These are phyloP conservation scores for Grammothele lineata DNA, from an alignment of 768 basidiomycete genomes.

Conservation along the genomic window DNA sequence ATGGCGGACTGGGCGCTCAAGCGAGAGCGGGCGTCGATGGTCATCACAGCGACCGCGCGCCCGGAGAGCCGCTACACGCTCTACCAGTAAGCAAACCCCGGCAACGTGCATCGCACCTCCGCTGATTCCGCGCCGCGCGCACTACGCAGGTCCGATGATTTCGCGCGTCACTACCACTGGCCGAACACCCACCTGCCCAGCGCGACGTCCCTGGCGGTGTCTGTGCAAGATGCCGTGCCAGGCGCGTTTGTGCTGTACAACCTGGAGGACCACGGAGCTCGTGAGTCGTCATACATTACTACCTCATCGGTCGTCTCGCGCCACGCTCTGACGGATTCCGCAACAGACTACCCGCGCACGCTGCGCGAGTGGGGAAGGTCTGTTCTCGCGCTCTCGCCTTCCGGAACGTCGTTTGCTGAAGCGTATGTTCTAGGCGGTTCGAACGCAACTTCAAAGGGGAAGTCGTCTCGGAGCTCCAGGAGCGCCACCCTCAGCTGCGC, in stretches of 20 bases:
- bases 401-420: too few relatives aligned
- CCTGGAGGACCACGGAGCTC: constrained; percentile 19
- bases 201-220: constrained; percentile 16
- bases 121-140: too few relatives aligned
- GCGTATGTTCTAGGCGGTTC: constrained; percentile 21
- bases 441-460: constrained; percentile 20
- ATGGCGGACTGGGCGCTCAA: constrained; percentile 39
- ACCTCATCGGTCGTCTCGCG: background rate
- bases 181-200: constrained; percentile 23
- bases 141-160: constrained; percentile 23
- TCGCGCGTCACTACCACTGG: constrained; percentile 28
- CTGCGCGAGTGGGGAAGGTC: constrained; percentile 29
- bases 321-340: constrained; percentile 8
- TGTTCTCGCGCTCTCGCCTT: background rate
- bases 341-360: constrained; percentile 18
- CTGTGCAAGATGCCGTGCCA: constrained; percentile 13
- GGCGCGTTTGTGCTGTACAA: constrained; percentile 21
- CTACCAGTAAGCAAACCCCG: constrained; percentile 13
- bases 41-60: constrained; percentile 24
- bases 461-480: constrained; percentile 15
- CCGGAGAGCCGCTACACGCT: constrained; percentile 21
- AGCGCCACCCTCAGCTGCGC: constrained; percentile 20
- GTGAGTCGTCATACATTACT: constrained; percentile 15
- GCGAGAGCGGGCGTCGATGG: constrained; percentile 27
- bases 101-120: too few relatives aligned